These are phyloP conservation scores for Fusarium armeniacum DNA, from an alignment of 2,329 filamentous ascomycete species.

Conservation along the genomic window DNA sequence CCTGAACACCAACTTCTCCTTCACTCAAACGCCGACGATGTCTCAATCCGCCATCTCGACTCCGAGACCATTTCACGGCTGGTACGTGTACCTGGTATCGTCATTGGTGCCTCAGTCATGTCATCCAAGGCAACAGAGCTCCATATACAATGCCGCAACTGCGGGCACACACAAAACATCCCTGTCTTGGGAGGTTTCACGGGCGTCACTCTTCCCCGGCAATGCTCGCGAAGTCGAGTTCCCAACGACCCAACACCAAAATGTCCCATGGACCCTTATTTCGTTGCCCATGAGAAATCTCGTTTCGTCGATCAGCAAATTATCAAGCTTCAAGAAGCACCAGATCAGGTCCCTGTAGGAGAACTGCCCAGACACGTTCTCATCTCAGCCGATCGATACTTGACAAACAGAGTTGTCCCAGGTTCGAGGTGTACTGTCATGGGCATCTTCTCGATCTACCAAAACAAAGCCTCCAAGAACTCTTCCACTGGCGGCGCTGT, in stretches of 20 bases:
- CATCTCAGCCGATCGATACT: constrained; percentile 94
- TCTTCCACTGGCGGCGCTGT: constrained; percentile 82
- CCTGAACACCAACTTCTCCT: constrained; percentile 95
- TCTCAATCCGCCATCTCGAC: constrained; percentile 93
- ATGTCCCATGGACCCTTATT: constrained; percentile 95
- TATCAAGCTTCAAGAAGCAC: constrained; percentile 96
- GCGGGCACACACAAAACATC: constrained; percentile 78
- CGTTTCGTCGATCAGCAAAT: constrained; percentile 98
- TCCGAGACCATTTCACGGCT: constrained; percentile 93
- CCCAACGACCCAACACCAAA: constrained; percentile 77
- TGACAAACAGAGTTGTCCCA: constrained; percentile 95
- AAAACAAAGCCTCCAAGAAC: constrained; percentile 88
- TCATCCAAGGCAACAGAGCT: constrained; percentile 94
- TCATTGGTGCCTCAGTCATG: constrained; percentile 96
- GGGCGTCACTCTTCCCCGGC: constrained; percentile 85
- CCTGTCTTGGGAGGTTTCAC: constrained; percentile 87
- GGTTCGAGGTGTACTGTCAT: constrained; percentile 95
- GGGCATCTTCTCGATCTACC: constrained; percentile 98
- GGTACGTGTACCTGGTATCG: constrained; percentile 96
- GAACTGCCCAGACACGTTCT: constrained; percentile 95
- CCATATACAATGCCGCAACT: constrained; percentile 89
- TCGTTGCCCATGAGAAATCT: constrained; percentile 93
- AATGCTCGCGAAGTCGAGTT: constrained; percentile 75
- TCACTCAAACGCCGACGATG: constrained; percentile 90
- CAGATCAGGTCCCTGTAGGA: constrained; percentile 96